Conservation (phyloP, 305 asterid genomes). For the Solanum hybrid region DNA sequence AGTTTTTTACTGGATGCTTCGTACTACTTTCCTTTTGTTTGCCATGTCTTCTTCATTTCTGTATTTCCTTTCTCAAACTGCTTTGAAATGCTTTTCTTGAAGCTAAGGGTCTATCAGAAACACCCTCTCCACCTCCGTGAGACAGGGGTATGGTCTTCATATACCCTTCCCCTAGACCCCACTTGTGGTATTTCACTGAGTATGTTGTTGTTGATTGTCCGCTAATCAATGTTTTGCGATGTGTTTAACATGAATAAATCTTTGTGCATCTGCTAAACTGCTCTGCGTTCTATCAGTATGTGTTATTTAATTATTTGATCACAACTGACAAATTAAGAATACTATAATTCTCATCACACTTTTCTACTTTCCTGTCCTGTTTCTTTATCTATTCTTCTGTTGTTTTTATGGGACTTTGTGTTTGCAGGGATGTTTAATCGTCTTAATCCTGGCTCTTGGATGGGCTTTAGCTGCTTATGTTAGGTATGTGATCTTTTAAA, state of each 20-base stretch:
- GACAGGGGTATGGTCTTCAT: not conserved
- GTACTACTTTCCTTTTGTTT: not conserved
- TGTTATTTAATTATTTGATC: not conserved
- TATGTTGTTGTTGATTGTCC: not conserved
- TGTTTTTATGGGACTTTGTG: not conserved
- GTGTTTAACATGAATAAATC: not conserved
- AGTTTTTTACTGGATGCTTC: not conserved
- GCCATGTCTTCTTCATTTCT: not conserved
- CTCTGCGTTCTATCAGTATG: not conserved
- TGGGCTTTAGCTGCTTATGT: slow-evolving; percentile 90
- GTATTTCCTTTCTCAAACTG: not conserved
- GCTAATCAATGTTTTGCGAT: not conserved
- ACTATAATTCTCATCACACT: not conserved
- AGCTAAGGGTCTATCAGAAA: not conserved
- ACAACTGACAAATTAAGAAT: not conserved
- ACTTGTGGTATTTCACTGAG: not conserved
- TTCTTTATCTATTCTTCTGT: not conserved
- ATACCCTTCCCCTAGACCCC: not conserved
- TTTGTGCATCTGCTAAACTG: not conserved
- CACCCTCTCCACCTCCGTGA: not conserved
- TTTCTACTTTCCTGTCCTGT: not conserved
- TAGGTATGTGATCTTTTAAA: slow-evolving; percentile 37
- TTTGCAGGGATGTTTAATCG: slow-evolving; percentile 67
- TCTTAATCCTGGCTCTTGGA: slow-evolving; percentile 86
- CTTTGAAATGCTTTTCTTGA: not conserved